phyloP scores from a whole-genome alignment of 2,329 filamentous ascomycete species.

The Fusarium ramigenum region DNA sequence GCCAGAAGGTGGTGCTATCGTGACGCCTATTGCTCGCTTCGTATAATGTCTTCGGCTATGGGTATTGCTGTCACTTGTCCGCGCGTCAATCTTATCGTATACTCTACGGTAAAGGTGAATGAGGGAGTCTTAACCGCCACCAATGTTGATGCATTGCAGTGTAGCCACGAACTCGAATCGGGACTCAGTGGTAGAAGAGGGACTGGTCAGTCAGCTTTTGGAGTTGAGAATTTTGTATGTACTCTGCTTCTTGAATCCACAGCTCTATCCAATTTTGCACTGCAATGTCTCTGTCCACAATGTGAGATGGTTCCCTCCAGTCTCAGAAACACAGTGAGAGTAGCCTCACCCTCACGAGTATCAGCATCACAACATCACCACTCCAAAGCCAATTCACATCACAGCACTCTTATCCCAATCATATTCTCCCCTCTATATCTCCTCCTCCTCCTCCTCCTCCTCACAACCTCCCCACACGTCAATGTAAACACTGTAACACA shows the following conservation, averaged over 20 bases:
- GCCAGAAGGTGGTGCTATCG: background rate
- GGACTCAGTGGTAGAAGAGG: background rate
- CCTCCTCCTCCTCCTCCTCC: background rate
- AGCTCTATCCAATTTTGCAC: background rate
- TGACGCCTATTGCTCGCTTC: background rate
- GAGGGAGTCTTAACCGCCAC: fast-evolving
- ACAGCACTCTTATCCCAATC: background rate
- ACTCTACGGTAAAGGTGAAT: fast-evolving
- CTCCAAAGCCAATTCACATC: background rate
- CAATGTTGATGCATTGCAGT: background rate
- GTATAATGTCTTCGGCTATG: background rate
- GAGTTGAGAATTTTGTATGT: fast-evolving
- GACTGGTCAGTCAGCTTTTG: background rate
- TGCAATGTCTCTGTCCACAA: background rate
- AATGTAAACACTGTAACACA: constrained; percentile 9
- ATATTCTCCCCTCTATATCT: background rate
- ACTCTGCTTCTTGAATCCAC: too few relatives aligned
- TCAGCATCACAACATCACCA: background rate
- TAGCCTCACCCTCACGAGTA: background rate
- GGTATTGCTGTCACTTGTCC: background rate
- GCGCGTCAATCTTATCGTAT: background rate
- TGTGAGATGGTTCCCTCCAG: background rate
- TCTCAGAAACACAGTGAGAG: background rate
- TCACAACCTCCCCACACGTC: background rate
- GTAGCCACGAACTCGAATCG: fast-evolving